Percentiles rank a stretch among this genome's conserved stretches.
phyloP scores from a whole-genome alignment of 768 basidiomycete species.

The Tephrocybe sp. region DNA sequence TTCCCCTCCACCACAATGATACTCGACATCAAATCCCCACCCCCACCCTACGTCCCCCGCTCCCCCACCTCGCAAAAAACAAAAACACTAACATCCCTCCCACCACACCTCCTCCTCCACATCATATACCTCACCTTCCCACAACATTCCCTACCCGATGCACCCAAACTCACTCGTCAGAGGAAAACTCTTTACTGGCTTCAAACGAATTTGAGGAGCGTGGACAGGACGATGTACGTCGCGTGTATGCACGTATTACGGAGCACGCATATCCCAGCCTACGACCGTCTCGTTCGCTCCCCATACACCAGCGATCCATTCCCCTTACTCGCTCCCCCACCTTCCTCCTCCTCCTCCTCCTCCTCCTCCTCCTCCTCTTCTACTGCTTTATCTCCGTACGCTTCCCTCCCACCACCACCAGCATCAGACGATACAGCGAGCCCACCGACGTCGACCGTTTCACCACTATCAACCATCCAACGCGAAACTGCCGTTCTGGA shows the following conservation, averaged over 20 bases:
- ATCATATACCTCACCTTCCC: conserved; percentile 69
- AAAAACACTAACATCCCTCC: conserved; percentile 33
- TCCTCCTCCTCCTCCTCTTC: conserved; percentile 13
- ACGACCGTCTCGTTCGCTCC: conserved; percentile 55
- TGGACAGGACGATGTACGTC: conserved; percentile 66
- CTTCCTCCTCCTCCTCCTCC: conserved; percentile 14
- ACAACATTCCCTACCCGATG: conserved; percentile 31
- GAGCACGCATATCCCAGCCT: conserved; percentile 61
- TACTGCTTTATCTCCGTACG: conserved; percentile 10
- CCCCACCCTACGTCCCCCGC: conserved; percentile 23
- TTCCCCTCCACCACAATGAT: conserved; percentile 28
- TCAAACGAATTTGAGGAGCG: conserved; percentile 56
- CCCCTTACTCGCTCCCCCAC: conserved; percentile 36
- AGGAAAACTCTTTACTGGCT: conserved; percentile 75
- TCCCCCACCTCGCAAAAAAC: neutral
- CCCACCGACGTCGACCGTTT: conserved; percentile 7
- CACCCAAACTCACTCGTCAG: conserved; percentile 48
- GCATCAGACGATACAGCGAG: conserved; percentile 5
- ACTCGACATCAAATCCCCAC: conserved; percentile 32
- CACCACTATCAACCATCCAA: conserved; percentile 32
- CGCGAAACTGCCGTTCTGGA: conserved; percentile 77
- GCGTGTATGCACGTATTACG: conserved; percentile 83
- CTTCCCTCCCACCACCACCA: conserved; percentile 22
- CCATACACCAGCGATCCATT: conserved; percentile 83
- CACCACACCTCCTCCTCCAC: conserved; percentile 64